Evolutionary conservation across 2,329 filamentous ascomycete species (phyloP).

Genomic region (Alternaria burnsii): DNA sequence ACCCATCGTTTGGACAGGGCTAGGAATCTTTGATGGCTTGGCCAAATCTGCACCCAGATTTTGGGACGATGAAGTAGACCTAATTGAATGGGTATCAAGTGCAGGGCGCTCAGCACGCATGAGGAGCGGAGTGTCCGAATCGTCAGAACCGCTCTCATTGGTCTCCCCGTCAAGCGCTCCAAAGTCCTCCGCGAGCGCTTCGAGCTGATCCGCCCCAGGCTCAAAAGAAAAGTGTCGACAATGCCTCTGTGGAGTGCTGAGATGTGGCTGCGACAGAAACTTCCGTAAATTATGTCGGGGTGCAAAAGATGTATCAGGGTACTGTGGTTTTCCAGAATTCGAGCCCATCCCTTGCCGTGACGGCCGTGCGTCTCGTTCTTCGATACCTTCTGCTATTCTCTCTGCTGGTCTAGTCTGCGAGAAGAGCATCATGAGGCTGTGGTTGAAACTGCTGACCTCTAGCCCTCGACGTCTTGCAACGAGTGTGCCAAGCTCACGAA

Average conservation of each 20-base stretch:
- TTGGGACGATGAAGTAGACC: slow-evolving; percentile 3
- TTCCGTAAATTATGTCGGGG: slow-evolving; percentile 14
- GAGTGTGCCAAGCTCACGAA: slow-evolving; percentile 46
- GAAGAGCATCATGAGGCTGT: slow-evolving; percentile 47
- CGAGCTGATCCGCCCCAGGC: slow-evolving; percentile 51
- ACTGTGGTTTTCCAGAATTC: not conserved
- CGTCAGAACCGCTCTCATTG: slow-evolving; percentile 14
- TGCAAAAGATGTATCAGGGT: not conserved
- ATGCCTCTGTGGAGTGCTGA: slow-evolving; percentile 27
- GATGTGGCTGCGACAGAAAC: slow-evolving; percentile 30
- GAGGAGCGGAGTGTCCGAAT: slow-evolving; percentile 8
- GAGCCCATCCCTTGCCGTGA: not conserved
- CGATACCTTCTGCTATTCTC: no score
- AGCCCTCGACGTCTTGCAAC: slow-evolving; percentile 50
- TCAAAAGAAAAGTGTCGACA: slow-evolving; percentile 56
- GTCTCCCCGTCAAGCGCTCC: slow-evolving; percentile 11
- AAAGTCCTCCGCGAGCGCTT: slow-evolving; percentile 25
- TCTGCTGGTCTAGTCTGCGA: slow-evolving; percentile 17
- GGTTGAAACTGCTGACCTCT: slow-evolving; percentile 40
- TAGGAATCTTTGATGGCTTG: slow-evolving; percentile 54
- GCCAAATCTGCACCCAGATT: slow-evolving; percentile 18
- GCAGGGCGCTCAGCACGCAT: not conserved
- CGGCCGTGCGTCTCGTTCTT: not conserved
- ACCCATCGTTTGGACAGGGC: slow-evolving; percentile 49
- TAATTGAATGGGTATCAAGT: not conserved